Base-by-base conservation (phyloP, 164 flowering plant genomes). In the Protea cynaroides region DNA sequence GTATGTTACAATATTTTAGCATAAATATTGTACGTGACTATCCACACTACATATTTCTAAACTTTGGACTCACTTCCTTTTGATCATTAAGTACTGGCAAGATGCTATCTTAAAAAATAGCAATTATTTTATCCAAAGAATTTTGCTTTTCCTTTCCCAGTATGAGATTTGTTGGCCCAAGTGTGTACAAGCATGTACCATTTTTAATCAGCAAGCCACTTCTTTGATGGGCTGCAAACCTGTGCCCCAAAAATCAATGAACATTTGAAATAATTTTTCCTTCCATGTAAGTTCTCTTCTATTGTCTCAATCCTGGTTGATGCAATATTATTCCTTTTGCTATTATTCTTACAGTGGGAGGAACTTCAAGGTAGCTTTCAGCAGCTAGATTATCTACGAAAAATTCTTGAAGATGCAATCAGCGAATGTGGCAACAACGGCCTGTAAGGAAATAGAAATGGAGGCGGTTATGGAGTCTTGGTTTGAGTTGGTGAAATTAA, bases 371-470 rank as follows among this genome's bases (percentile, higher is more conserved):
- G 97, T 18, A 85, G 74, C 25, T 77, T 74, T 49, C 84, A 89
- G 86, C 98, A 93, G 79, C 82, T 83, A 44, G 86, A 84, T 0
- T 84, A 84, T 73, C 82, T 90, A 13, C 81, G 91, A 59, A 75
- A 78, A 65, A 76, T 86, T 68, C 87, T 93, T 18, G 72, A 78
- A n/a, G 87, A 82, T 36, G 69, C 69, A 65, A 25, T 69, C n/a
- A 38, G 58, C 14, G 47, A 64, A 58, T 10, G 51, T 58, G 38
- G 56, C 14, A 3, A 19, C 47, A 56, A 62, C 11, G 34, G 0
- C 17, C 18, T 46, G 21, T 34, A 57, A 38, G 36, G 34, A 19
- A 19, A 47, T 1, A 15, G 44, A 29, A 9, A 66, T 57, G 47
- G 47, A 34, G 25, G 43, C 34, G 43, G 21, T 19, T 46, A 17